Evolutionary conservation across 192 early-diverging fungal species (phyloP), one percentile per base, ranked within the genome.

Genomic region (Dimargaris xerosporica): DNA sequence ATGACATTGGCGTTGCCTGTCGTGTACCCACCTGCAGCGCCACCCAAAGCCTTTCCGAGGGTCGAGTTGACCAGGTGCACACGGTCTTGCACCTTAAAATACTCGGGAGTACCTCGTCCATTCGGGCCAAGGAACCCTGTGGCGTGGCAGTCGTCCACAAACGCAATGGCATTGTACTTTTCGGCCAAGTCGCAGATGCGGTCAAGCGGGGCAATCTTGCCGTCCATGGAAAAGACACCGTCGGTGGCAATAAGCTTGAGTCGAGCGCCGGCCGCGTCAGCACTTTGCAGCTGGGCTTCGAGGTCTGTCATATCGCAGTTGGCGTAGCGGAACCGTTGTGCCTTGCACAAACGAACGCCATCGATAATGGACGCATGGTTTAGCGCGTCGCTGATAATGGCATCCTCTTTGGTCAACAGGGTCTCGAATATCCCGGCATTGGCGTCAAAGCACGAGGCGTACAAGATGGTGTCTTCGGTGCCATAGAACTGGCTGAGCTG

Each of bases 111-210:
- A 43, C 87, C 87, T 12, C 79, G 72, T 1, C 87, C 87, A 10
- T 73, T 74, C 13, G 71, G 48, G 10, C 87, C 87, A 29, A 89
- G 63, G 43, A 83, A 78, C 5, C 87, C 87, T 26, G 87, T 75
- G 11, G 84, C 84, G 29, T 84, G 76, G n/a, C 74, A 77, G 50
- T 89, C 87, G 62, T 89, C 87, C 17, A 89, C 73, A 65, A 89
- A 77, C 53, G 87, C 73, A 6, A 86, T 71, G 62, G 81, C 87
- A 62, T 79, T 77, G 73, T 87, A 85, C 64, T 80, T 70, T 43
- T 86, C 75, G 54, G 82, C 87, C 51, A 89, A 71, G 26, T 80
- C 85, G 50, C 84, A 73, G 64, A 89, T 69, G 15, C 77, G 66
- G 3, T 77, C 75, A 12, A 89, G 75, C 26, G 82, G 78, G 45